Evolutionary conservation across 2,329 filamentous ascomycete species (phyloP).

Genomic region (Didymella pomorum): DNA sequence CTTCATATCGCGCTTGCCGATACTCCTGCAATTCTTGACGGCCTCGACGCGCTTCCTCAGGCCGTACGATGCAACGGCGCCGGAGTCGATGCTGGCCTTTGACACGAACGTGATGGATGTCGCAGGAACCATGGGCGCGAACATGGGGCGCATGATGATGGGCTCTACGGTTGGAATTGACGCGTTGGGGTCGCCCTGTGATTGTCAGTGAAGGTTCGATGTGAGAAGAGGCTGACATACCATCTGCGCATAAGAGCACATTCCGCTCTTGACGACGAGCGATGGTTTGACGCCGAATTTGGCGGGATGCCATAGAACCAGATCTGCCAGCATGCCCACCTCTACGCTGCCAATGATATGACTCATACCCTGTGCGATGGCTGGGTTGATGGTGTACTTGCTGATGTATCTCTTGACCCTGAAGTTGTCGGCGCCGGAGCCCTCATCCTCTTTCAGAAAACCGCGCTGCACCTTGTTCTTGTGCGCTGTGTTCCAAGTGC

Average conservation of each 20-base stretch:
- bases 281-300: constrained; percentile 89
- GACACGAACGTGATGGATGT: constrained; percentile 87
- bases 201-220: not conserved
- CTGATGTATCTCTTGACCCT: constrained; percentile 90
- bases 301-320: constrained; percentile 85
- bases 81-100: constrained; percentile 71
- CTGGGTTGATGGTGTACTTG: constrained; percentile 97
- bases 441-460: constrained; percentile 76
- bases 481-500: constrained; percentile 96
- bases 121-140: constrained; percentile 73
- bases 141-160: constrained; percentile 85
- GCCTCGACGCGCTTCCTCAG: constrained; percentile 82
- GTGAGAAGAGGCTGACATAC: constrained; percentile 55
- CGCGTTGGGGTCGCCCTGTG: constrained; percentile 59
- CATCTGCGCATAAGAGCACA: constrained; percentile 86
- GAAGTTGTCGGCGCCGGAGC: constrained; percentile 84
- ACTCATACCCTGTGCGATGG: constrained; percentile 86
- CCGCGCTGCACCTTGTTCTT: constrained; percentile 94
- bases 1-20: constrained; percentile 89
- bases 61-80: constrained; percentile 73
- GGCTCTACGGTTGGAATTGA: constrained; percentile 87
- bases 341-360: constrained; percentile 89
- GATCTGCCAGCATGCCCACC: constrained; percentile 86
- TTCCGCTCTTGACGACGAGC: constrained; percentile 83
- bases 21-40: constrained; percentile 75